phyloP scores from a whole-genome alignment of 2,329 filamentous ascomycete genomes.

The Hypoxylon sp. region DNA sequence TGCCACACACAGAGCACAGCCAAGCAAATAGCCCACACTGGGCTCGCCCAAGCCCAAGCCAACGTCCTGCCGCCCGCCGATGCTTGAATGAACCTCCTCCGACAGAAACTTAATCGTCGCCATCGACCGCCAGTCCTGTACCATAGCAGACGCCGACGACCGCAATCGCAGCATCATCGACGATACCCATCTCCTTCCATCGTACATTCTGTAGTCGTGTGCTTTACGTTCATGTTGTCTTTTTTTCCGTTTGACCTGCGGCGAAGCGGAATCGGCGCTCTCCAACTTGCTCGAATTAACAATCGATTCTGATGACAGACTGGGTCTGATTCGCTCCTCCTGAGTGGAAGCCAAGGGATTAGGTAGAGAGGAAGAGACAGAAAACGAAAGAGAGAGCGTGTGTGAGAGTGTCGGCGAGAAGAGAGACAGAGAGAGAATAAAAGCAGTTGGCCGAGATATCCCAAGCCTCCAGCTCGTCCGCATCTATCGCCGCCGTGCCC shows the following conservation, averaged over 20 bases:
- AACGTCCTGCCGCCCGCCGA: constrained; percentile 34
- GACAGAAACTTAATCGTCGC: not conserved
- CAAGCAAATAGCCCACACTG: no score
- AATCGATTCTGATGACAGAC: constrained; percentile 24
- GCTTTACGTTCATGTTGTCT: constrained; percentile 9
- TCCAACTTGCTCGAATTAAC: constrained; percentile 5
- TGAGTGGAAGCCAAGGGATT: constrained; percentile 4
- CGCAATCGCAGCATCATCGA: constrained; percentile 3
- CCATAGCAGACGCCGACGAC: not conserved
- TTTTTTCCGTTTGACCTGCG: not conserved
- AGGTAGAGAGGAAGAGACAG: constrained; percentile 2
- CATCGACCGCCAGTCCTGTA: not conserved
- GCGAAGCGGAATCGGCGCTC: not conserved
- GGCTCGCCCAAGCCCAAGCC: constrained; percentile 29
- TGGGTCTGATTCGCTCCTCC: constrained; percentile 6
- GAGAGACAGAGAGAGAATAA: constrained; percentile 1
- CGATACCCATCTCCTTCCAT: not conserved
- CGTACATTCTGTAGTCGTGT: constrained; percentile 1
- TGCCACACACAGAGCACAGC: no score
- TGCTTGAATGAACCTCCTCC: constrained; percentile 34
- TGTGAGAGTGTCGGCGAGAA: no score
- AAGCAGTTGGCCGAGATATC: no score
- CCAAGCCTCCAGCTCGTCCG: constrained; percentile 26
- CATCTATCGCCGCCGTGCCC: constrained; percentile 51
- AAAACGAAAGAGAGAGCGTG: not conserved